Evolutionary conservation across 768 basidiomycete genomes (phyloP), one percentile per base, ranked within the genome.

Genomic region (Hysterangium stoloniferum): DNA sequence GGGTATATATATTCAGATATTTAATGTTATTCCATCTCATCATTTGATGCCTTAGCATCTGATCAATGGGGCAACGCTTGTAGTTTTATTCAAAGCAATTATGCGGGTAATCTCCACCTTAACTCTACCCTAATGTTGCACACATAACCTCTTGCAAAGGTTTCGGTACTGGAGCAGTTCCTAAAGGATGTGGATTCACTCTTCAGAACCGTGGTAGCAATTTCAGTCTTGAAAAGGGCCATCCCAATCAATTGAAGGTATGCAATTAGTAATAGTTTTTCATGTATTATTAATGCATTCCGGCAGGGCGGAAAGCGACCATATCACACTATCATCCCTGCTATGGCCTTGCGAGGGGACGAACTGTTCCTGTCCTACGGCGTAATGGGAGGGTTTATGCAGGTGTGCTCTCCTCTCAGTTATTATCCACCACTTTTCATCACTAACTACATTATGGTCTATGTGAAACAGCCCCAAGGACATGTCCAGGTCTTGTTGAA

Each of bases 381-480:
- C 47, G 88, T 93, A 19, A 93, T 94, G 92, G 89, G 87, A 48
- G 87, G 86, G 1, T 90, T 79, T 66, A 92, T 91, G 87, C 88
- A 88, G 74, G 84, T 77, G 27, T 19, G 0, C 7, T 29, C 15
- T 29, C 31, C 24, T 37, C 28, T 24, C 20, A 45, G 38, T 12
- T 3, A 19, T 31, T 32, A 15, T 27, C 12, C 33, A 17, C 28
- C 17, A 20, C 19, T 12, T 19, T 28, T n/a, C 41, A 19, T 52
- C 20, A 34, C 4, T 17, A 55, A 52, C 17, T 25, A 27, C 11
- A 51, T 17, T 52, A 15, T 34, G 24, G n/a, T n/a, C n/a, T n/a
- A n/a, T n/a, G n/a, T n/a, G n/a, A n/a, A n/a, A n/a, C 45, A 96
- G 79, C 95, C 95, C 1, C 93, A 95, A 73, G 94, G 96, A 0